phyloP scores from a whole-genome alignment of 2,329 filamentous ascomycete species.

The Phoma sp. region DNA sequence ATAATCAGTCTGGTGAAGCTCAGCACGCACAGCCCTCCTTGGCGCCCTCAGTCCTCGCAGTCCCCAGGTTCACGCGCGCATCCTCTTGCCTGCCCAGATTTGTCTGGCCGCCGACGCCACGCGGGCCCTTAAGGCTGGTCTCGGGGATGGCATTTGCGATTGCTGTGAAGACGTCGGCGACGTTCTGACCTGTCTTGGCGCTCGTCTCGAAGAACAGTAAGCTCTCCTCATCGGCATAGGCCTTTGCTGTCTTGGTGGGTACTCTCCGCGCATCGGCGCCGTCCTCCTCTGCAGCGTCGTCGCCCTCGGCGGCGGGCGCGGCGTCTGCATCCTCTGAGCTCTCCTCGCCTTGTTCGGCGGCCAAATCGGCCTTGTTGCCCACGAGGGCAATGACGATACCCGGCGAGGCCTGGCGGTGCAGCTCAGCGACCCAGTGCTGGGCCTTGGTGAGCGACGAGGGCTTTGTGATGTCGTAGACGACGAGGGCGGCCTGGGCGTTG shows the following conservation, averaged over 20 bases:
- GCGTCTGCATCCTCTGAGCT: constrained; percentile 59
- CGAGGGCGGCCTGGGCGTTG: constrained; percentile 95
- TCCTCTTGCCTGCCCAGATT: constrained; percentile 65
- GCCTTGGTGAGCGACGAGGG: constrained; percentile 94
- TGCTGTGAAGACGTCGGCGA: constrained; percentile 94
- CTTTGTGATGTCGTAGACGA: constrained; percentile 98
- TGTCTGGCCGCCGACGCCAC: constrained; percentile 67
- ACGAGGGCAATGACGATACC: constrained; percentile 97
- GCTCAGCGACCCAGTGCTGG: constrained; percentile 97
- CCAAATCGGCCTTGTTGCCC: constrained; percentile 86
- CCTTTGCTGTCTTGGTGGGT: constrained; percentile 85
- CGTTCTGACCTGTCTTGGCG: constrained; percentile 94
- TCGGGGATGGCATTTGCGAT: constrained; percentile 98
- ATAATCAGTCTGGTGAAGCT: constrained; percentile 15
- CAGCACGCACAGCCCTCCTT: constrained; percentile 94
- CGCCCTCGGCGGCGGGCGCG: constrained; percentile 56
- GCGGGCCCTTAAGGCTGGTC: constrained; percentile 88
- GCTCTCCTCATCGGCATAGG: constrained; percentile 92
- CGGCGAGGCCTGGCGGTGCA: constrained; percentile 93
- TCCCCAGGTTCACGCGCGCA: constrained; percentile 80
- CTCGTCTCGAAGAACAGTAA: constrained; percentile 97
- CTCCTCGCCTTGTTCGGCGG: constrained; percentile 50
- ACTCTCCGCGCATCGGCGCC: constrained; percentile 83
- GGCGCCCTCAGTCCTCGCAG: constrained; percentile 71
- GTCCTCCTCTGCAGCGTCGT: constrained; percentile 62